Base-by-base conservation (phyloP, 2,329 filamentous ascomycete species). In the Pseudocercospora fuligena region DNA sequence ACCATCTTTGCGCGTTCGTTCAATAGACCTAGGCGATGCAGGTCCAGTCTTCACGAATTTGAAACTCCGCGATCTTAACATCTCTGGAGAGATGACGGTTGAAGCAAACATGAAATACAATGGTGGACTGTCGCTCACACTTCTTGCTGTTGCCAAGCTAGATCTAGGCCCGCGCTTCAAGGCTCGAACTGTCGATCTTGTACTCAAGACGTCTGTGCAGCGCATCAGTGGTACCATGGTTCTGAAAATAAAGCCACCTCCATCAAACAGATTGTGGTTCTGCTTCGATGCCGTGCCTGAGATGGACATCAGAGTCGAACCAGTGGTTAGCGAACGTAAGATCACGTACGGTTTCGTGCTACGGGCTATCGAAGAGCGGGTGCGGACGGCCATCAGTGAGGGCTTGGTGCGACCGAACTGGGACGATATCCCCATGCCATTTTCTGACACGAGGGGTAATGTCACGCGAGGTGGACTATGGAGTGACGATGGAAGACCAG, bases 231-330 rank as follows among this genome's bases (percentile, higher is more conserved):
- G 95, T 0, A 94, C 97, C 73, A 80, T 92, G 54, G 81, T 97
- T 31, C 85, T 97, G 74, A 91, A 93, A 74, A 89, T 98, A 78
- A 99, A 99, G 78, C 92, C 95, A 6, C 93, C 94, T 16, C 95
- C 95, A 0, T 97, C 93, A 79, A 99, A 99, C 78, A 88, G 95
- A 47, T 79, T 97, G n/a, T 99, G 95, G 95, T 88, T 98, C 72
- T 90, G 93, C 0, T 99, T 99, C 76, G 92, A 96, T 77, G 89
- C 89, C n/a, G 92, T 93, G 85, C 95, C 95, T 19, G 94, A 94
- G 76, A 91, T 99, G 82, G 93, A 97, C 68, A 89, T 97, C 85
- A 88, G 88, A n/a, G 92, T 98, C 51, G 93, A 98, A 77, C 95
- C 95, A 3, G 94, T 99, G 72, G 93, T 99, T 60, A 97, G 94